These are phyloP conservation scores for Castanospermum australe DNA, from an alignment of 306 rosid species.

Conservation along the genomic window DNA sequence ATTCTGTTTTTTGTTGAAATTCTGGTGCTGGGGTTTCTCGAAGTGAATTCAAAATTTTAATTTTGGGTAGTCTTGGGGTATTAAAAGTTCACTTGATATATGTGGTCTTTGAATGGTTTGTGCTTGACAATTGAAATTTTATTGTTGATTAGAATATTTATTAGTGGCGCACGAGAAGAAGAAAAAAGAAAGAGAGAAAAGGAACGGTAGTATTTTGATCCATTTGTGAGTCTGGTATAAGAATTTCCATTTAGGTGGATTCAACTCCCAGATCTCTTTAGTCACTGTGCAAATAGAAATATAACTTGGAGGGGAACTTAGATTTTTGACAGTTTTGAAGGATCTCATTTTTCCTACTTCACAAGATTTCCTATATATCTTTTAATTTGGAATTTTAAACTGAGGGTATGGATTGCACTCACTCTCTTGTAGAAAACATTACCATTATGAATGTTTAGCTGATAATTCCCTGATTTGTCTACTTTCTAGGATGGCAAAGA, in stretches of 20 bases:
- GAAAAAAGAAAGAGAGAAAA: not conserved
- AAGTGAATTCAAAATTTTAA: not conserved
- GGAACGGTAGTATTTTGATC: slow-evolving; percentile 1
- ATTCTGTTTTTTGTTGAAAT: not conserved
- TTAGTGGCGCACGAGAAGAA: not conserved
- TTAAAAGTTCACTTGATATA: not conserved
- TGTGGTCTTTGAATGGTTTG: not conserved
- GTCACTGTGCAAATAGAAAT: not conserved
- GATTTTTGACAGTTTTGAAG: not conserved
- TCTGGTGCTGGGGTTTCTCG: not conserved
- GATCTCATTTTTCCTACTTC: too few species aligned
- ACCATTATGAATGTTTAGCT: slow-evolving; percentile 11
- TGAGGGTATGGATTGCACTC: not conserved
- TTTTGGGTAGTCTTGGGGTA: not conserved
- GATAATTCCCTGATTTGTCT: slow-evolving; percentile 22
- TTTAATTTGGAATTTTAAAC: not conserved
- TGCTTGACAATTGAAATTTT: slow-evolving; percentile 3
- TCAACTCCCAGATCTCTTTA: slow-evolving; percentile 9
- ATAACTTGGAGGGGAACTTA: not conserved
- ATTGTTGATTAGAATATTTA: not conserved
- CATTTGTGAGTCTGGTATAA: not conserved
- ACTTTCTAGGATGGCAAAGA: slow-evolving; percentile 80
- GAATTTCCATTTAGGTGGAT: not conserved
- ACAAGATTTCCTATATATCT: not conserved
- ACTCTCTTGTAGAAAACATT: not conserved